These are phyloP conservation scores for Amborella trichopoda DNA, from an alignment of 164 flowering plant species.

Conservation along the genomic window DNA sequence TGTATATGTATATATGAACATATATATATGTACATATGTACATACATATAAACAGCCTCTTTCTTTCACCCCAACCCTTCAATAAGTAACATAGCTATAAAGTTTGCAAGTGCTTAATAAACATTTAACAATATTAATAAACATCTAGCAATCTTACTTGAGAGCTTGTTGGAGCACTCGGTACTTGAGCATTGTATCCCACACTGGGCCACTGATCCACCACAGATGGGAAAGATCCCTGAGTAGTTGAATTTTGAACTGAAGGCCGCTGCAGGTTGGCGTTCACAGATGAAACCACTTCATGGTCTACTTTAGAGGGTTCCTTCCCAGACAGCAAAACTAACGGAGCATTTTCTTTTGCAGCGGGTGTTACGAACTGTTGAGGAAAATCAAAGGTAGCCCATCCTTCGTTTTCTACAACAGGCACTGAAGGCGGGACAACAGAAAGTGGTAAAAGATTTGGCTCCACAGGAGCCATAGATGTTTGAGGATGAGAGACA, in stretches of 20 bases:
- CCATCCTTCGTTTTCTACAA: conserved; percentile 70
- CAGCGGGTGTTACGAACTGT: conserved; percentile 13
- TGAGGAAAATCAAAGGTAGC: conserved; percentile 83
- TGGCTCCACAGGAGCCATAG: conserved; percentile 3
- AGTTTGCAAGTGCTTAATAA: too few relatives aligned
- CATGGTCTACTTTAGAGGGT: conserved; percentile 14
- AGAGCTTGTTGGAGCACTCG: conserved; percentile 11
- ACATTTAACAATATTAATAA: too few relatives aligned
- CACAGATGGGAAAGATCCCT: conserved; percentile 15
- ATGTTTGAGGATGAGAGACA: conserved; percentile 17
- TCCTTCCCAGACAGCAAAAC: conserved; percentile 14
- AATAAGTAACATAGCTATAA: too few relatives aligned
- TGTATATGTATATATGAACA: too few relatives aligned
- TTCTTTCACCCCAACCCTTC: too few relatives aligned
- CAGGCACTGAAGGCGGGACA: conserved; percentile 12
- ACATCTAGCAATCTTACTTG: too few relatives aligned
- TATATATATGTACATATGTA: too few relatives aligned
- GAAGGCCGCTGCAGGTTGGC: conserved; percentile 28
- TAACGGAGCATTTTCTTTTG: conserved; percentile 10
- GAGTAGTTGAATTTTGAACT: conserved; percentile 16
- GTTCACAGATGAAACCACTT: conserved; percentile 17
- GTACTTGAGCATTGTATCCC: conserved; percentile 17
- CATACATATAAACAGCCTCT: too few relatives aligned
- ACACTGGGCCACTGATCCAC: conserved; percentile 30
- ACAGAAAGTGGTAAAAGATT: neutral